These are phyloP conservation scores for Podaxis mareebaensis DNA, from an alignment of 768 basidiomycete genomes.

Conservation along the genomic window DNA sequence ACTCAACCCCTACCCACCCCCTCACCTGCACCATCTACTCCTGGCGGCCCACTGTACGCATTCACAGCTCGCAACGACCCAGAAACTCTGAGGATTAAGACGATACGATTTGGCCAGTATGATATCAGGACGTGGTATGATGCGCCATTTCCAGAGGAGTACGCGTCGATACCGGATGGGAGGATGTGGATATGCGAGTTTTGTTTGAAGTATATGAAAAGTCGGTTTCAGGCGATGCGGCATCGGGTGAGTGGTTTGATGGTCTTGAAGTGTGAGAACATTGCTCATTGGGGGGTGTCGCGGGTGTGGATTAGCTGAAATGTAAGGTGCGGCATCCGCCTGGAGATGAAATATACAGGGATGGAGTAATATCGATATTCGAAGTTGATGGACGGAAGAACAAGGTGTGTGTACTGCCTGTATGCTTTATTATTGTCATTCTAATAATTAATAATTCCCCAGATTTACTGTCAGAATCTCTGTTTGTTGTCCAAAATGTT, in stretches of 20 bases:
- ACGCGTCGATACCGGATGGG: constrained; percentile 88
- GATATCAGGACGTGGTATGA: constrained; percentile 99
- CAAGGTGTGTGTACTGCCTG: constrained; percentile 55
- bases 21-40: constrained; percentile 46
- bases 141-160: constrained; percentile 98
- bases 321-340: constrained; percentile 95
- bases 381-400: constrained; percentile 98
- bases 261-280: too few relatives aligned
- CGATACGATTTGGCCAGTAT: constrained; percentile 85
- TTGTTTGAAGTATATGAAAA: constrained; percentile 98
- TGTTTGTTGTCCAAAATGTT: constrained; percentile 99
- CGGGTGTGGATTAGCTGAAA: constrained; percentile 62
- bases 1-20: constrained; percentile 33
- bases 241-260: constrained; percentile 66
- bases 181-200: constrained; percentile 97
- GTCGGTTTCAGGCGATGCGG: constrained; percentile 78
- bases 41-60: constrained; percentile 32
- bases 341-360: constrained; percentile 97
- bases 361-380: constrained; percentile 85
- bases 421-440: background rate
- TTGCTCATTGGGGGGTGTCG: background rate
- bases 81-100: constrained; percentile 69
- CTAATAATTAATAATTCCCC: background rate
- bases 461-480: constrained; percentile 99
- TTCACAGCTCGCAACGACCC: constrained; percentile 25